A percentile compares a stretch with the other conserved stretches of the same genome.
Evolutionary conservation across 176 grass and related monocot species (phyloP).

Genomic region (Triticum turgidum): DNA sequence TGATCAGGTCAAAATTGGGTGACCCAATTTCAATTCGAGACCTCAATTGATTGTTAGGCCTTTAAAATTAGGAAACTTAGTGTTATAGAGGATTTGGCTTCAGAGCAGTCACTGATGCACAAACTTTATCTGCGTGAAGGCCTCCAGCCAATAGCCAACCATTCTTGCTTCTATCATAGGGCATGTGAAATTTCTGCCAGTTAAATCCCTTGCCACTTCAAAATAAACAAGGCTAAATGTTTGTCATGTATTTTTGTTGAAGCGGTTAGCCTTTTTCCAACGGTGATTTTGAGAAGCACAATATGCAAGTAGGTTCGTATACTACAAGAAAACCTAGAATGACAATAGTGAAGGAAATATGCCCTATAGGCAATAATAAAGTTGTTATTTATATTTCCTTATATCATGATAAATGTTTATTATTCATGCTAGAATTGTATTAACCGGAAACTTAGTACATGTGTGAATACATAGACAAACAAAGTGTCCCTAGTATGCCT

Average conservation of each 20-base stretch:
- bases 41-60: too few relatives aligned
- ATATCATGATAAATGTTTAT: too few relatives aligned
- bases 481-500: too few relatives aligned
- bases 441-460: too few relatives aligned
- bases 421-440: too few relatives aligned
- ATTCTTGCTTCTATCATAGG: conserved; percentile 61
- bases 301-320: background rate
- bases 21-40: too few relatives aligned
- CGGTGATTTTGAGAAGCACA: background rate
- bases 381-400: too few relatives aligned
- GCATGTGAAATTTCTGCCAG: conserved; percentile 70
- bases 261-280: background rate
- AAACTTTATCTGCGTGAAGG: conserved; percentile 79
- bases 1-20: too few relatives aligned
- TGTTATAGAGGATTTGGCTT: conserved; percentile 33
- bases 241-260: background rate
- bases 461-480: too few relatives aligned
- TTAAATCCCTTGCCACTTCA: conserved; percentile 88
- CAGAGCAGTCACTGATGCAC: conserved; percentile 52
- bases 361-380: too few relatives aligned
- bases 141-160: conserved; percentile 92
- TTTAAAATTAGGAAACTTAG: too few relatives aligned
- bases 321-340: background rate
- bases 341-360: too few relatives aligned
- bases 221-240: background rate